Evolutionary conservation across 2,329 filamentous ascomycete genomes (phyloP).

Genomic region (Penicillium sp.): DNA sequence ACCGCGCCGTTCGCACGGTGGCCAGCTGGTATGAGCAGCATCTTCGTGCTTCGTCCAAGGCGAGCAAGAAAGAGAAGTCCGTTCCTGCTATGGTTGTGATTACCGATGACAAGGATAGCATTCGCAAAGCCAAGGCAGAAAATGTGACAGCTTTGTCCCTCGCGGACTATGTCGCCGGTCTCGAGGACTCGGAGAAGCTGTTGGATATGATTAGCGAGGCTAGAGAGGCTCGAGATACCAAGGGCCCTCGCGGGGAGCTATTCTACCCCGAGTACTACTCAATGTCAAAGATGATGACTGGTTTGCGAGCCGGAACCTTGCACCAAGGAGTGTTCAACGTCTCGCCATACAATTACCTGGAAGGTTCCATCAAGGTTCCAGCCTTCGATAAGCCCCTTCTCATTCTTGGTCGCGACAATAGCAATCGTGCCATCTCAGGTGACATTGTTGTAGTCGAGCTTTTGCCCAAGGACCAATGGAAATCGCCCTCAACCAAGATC

Average conservation of each 20-base stretch:
- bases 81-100: slow-evolving; percentile 86
- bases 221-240: slow-evolving; percentile 66
- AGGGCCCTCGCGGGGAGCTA: slow-evolving; percentile 65
- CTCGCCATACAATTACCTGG: slow-evolving; percentile 96
- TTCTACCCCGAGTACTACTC: slow-evolving; percentile 90
- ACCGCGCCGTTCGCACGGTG: slow-evolving; percentile 82
- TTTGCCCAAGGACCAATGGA: slow-evolving; percentile 94
- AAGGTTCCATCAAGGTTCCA: slow-evolving; percentile 86
- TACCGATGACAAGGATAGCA: slow-evolving; percentile 86
- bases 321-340: slow-evolving; percentile 97
- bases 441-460: slow-evolving; percentile 93
- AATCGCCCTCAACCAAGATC: slow-evolving; percentile 90
- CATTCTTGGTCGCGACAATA: slow-evolving; percentile 89
- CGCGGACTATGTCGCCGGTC: slow-evolving; percentile 75
- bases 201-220: slow-evolving; percentile 91
- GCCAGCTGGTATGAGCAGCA: slow-evolving; percentile 91
- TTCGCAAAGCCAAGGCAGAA: slow-evolving; percentile 77
- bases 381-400: slow-evolving; percentile 88
- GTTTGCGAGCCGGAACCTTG: slow-evolving; percentile 80
- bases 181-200: slow-evolving; percentile 81
- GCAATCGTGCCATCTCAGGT: slow-evolving; percentile 89
- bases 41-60: slow-evolving; percentile 62
- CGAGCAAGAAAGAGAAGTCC: slow-evolving; percentile 53
- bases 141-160: slow-evolving; percentile 67
- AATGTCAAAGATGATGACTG: slow-evolving; percentile 91